Conservation (phyloP, 129 eudicot genomes). For the Gnaphalium uliginosum region DNA sequence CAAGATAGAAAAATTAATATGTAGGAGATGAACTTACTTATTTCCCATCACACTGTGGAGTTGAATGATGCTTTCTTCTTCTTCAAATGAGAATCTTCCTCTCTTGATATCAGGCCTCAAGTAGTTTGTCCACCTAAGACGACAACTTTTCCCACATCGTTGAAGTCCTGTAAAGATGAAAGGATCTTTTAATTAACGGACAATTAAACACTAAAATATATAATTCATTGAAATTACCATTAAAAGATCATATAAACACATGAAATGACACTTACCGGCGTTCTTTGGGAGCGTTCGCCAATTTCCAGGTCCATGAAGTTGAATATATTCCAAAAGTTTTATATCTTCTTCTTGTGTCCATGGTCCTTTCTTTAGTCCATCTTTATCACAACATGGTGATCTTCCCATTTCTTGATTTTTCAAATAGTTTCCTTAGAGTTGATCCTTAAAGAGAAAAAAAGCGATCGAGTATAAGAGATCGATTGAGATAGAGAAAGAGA, state of each 20-base stretch:
- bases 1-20: not conserved
- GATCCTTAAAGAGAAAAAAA: slow-evolving; percentile 5
- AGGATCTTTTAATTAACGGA: not conserved
- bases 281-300: slow-evolving; percentile 78
- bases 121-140: slow-evolving; percentile 85
- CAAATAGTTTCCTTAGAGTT: slow-evolving; percentile 19
- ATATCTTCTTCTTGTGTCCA: slow-evolving; percentile 80
- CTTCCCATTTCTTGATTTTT: slow-evolving; percentile 54
- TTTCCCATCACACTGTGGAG: slow-evolving; percentile 75
- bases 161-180: slow-evolving; percentile 53
- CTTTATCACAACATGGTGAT: slow-evolving; percentile 74
- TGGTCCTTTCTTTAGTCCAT: slow-evolving; percentile 84
- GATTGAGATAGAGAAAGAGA: not conserved
- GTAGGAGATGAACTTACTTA: slow-evolving; percentile 49
- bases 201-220: not conserved
- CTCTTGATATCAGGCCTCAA: slow-evolving; percentile 88
- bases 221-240: not conserved
- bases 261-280: slow-evolving; percentile 46
- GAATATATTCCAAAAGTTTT: slow-evolving; percentile 61
- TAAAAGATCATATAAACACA: not conserved
- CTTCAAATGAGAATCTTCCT: slow-evolving; percentile 84
- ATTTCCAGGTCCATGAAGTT: slow-evolving; percentile 67
- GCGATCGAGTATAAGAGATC: not conserved
- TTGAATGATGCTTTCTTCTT: slow-evolving; percentile 83
- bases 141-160: slow-evolving; percentile 82